A percentile compares a stretch with the other conserved stretches of the same genome.
These are phyloP conservation scores for Gossypium ekmanianum DNA, from an alignment of 345 rosid genomes.

Conservation along the genomic window DNA sequence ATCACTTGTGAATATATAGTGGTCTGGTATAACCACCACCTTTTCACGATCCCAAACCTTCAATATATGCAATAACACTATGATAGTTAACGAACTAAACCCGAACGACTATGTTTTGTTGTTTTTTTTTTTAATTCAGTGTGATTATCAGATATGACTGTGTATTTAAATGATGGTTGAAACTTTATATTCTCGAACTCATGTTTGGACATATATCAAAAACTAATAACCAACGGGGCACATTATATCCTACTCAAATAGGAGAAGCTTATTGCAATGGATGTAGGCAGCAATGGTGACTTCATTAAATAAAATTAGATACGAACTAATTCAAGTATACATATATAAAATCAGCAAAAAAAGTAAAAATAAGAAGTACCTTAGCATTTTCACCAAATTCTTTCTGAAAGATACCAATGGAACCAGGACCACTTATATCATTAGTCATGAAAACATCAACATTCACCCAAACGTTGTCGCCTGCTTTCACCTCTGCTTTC, in stretches of 20 bases:
- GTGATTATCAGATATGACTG: too few species aligned
- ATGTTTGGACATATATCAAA: too few species aligned
- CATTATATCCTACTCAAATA: too few species aligned
- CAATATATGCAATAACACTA: constrained; percentile 5
- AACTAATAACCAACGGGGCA: too few species aligned
- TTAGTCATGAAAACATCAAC: constrained; percentile 93
- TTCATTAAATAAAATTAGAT: too few species aligned
- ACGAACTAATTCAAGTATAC: too few species aligned
- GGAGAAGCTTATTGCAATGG: too few species aligned
- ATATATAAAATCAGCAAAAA: neutral
- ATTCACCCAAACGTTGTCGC: constrained; percentile 90
- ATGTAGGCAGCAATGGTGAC: too few species aligned
- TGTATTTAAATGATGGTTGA: too few species aligned
- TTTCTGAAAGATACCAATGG: constrained; percentile 76
- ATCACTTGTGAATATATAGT: constrained; percentile 86
- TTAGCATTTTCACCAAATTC: constrained; percentile 85
- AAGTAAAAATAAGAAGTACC: constrained; percentile 31
- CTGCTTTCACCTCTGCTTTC: constrained; percentile 63
- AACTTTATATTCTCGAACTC: too few species aligned
- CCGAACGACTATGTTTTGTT: neutral
- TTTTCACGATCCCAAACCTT: constrained; percentile 98
- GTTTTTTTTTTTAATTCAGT: neutral
- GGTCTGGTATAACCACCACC: constrained; percentile 90
- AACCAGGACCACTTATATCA: constrained; percentile 94
- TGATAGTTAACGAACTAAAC: neutral